Base-by-base conservation (phyloP, 1,284 basidiomycete genomes). In the Cutaneotrichosporon cutaneum region DNA sequence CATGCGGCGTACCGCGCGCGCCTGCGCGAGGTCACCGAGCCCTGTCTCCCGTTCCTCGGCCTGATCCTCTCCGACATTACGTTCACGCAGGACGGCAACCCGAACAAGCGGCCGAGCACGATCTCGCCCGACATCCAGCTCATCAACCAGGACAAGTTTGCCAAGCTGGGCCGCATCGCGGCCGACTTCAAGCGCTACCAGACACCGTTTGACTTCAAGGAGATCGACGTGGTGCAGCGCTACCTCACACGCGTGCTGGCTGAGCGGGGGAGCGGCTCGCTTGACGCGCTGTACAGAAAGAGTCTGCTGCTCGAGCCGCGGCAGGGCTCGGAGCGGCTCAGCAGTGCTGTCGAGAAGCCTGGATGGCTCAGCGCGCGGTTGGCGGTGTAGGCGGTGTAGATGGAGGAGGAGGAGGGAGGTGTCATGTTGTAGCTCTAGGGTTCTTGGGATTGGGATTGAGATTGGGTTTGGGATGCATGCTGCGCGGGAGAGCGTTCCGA, bases 121-220 rank as follows among this genome's bases (percentile, higher is more conserved):
- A 77, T 85, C 62, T 87, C 88, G 59, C 83, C 88, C 2, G 85
- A 86, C 55, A 88, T 92, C 77, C 90, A 88, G 73, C 80, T 99
- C 54, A 84, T 98, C 76, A 99, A 99, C 80, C 94, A 96, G 77
- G 95, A 94, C 81, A 95, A 92, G 81, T 96, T 90, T 70, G 87
- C 90, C 75, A 94, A 93, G 77, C 85, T 97, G 60, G 90, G 90
- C 22, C 85, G 88, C 68, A 94, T 95, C 68, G 86, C 94, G 32
- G 87, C 90, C 82, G 93, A 95, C 71, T 91, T 98, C 84, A 90
- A 92, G 79, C 88, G 92, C 42, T 98, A 95, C 82, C 95, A 99
- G 70, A 68, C 70, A 75, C 74, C 77, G 11, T 80, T 75, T 66
- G 77, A 78, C 59, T 74, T 79, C 50, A 76, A 75, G 39, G 75